A percentile compares a stretch with the other conserved stretches of the same genome.
Conservation (phyloP, 495 filamentous ascomycete species). For the Tuber melanosporum region DNA sequence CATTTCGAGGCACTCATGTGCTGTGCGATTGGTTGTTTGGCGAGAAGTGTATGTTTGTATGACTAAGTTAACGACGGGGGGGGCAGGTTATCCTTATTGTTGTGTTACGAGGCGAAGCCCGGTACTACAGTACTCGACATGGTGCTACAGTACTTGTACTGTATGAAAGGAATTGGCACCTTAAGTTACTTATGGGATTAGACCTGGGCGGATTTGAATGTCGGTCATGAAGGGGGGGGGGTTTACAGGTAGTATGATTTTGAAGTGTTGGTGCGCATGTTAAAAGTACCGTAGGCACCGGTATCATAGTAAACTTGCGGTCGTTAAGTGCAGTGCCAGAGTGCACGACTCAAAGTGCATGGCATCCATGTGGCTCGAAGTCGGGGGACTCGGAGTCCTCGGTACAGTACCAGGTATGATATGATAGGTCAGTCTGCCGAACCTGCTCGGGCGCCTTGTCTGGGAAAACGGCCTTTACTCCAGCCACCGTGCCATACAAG, state of each 20-base stretch:
- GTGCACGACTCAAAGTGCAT: background rate
- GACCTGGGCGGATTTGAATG: background rate
- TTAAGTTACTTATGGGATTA: background rate
- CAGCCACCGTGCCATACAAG: too few relatives aligned
- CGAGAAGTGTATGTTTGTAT: background rate
- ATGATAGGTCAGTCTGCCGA: too few relatives aligned
- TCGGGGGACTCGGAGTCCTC: too few relatives aligned
- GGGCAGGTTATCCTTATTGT: background rate
- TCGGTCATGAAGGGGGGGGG: background rate
- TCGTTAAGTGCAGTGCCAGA: background rate
- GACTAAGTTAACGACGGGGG: background rate
- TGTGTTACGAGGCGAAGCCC: background rate
- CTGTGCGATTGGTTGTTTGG: background rate
- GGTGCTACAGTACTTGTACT: background rate
- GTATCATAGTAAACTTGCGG: background rate
- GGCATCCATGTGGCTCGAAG: background rate
- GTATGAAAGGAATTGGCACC: too few relatives aligned
- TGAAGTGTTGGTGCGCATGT: background rate
- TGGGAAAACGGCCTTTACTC: too few relatives aligned
- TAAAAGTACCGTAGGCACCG: background rate
- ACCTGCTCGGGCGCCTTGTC: too few relatives aligned
- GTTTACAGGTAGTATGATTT: background rate
- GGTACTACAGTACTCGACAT: background rate
- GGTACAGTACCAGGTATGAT: too few relatives aligned
- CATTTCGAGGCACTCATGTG: background rate